Evolutionary conservation across 139 green algal genomes (phyloP).

Genomic region (Penium margaritaceum): DNA sequence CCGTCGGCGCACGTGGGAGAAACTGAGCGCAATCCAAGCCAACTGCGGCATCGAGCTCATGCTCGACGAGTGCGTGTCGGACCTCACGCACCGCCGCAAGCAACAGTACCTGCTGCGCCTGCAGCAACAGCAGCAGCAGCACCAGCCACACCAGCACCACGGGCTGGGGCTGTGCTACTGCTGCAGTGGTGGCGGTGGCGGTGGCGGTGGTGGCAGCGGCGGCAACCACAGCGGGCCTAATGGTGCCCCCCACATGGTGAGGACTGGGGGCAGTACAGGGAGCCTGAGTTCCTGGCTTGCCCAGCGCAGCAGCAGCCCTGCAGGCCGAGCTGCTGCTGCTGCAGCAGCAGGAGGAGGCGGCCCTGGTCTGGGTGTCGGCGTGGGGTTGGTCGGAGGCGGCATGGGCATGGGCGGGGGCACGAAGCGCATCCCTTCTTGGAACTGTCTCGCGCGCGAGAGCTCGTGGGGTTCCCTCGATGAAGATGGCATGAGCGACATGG

Average conservation of each 20-base stretch:
- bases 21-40: slow-evolving; percentile 47
- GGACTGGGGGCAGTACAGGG: neutral
- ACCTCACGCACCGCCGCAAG: slow-evolving; percentile 43
- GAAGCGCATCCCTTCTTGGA: slow-evolving; percentile 46
- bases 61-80: slow-evolving; percentile 54
- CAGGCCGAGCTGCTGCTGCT: neutral
- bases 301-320: neutral
- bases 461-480: slow-evolving; percentile 42
- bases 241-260: neutral
- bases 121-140: neutral
- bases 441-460: slow-evolving; percentile 26
- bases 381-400: neutral
- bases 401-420: neutral
- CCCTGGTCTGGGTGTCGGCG: neutral
- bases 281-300: no score
- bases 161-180: neutral
- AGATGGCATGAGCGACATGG: slow-evolving; percentile 17
- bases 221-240: neutral
- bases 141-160: neutral
- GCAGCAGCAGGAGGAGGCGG: neutral
- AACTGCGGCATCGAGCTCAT: slow-evolving; percentile 54
- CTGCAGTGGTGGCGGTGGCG: neutral
- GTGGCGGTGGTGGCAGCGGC: neutral
- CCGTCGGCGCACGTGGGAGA: slow-evolving; percentile 46
- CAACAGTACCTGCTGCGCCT: no score